Evolutionary conservation across 2,329 filamentous ascomycete genomes (phyloP).

Genomic region (Talaromyces albobiverticillius): DNA sequence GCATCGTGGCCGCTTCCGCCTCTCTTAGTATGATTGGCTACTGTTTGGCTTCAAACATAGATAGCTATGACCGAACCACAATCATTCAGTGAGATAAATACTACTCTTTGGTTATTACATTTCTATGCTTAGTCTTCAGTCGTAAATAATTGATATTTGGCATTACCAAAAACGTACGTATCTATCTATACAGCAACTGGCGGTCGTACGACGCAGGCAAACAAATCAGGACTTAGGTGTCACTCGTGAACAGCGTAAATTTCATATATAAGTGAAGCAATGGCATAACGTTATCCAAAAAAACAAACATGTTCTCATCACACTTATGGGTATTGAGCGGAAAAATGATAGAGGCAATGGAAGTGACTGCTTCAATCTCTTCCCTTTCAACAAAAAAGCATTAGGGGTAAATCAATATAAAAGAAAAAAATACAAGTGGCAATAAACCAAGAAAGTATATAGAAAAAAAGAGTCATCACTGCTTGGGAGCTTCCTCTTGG

Average conservation of each 20-base stretch:
- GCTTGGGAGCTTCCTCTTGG: slow-evolving; percentile 12
- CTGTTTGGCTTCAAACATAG: neutral
- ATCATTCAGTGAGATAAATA: no score
- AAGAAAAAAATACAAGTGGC: slow-evolving; percentile 2
- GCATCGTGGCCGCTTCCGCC: slow-evolving; percentile 15
- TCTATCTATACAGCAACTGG: neutral
- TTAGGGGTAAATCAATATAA: neutral
- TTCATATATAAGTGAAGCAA: slow-evolving; percentile 3
- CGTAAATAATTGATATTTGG: neutral
- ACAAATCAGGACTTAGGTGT: neutral
- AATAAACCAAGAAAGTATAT: neutral
- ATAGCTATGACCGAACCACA: no score
- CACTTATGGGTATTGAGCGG: slow-evolving; percentile 15
- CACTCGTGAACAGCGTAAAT: neutral
- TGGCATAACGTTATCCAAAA: neutral
- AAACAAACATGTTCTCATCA: slow-evolving; percentile 13
- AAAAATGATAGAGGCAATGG: neutral
- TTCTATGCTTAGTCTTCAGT: no score
- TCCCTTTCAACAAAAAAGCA: slow-evolving; percentile 1
- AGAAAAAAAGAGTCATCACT: slow-evolving; percentile 8
- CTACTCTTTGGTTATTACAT: no score
- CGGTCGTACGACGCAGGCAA: neutral
- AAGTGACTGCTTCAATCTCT: slow-evolving; percentile 1
- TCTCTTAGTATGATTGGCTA: neutral
- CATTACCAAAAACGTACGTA: neutral